These are phyloP conservation scores for Encephalitozoon cuniculi DNA, from an alignment of 371 early-diverging fungal genomes.

Conservation along the genomic window DNA sequence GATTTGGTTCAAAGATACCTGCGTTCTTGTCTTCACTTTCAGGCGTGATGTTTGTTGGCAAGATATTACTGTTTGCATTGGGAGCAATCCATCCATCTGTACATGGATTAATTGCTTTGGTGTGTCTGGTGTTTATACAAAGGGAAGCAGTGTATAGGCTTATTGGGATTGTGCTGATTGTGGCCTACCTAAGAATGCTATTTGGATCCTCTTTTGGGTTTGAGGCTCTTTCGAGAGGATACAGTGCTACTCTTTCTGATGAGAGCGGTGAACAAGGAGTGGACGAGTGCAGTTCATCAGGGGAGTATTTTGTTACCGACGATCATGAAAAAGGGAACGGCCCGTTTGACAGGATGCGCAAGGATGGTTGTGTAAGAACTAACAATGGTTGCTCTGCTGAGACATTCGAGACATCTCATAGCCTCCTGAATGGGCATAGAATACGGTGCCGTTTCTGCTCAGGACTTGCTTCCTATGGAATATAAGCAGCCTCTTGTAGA, in stretches of 20 bases:
- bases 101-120: neutral
- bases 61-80: neutral
- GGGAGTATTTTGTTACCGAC: neutral
- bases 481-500: neutral
- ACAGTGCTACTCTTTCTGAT: neutral
- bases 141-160: neutral
- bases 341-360: neutral
- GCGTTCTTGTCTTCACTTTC: neutral
- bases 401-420: too few relatives aligned
- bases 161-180: neutral
- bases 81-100: neutral
- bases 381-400: too few relatives aligned
- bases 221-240: neutral
- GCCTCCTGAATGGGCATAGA: neutral
- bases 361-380: too few relatives aligned
- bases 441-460: neutral
- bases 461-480: neutral
- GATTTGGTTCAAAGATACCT: neutral
- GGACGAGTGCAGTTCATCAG: neutral
- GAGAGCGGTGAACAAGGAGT: neutral
- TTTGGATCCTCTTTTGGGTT: neutral
- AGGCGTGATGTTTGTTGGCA: neutral
- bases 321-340: neutral
- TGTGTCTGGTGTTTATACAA: neutral
- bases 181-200: neutral